A percentile compares a stretch with the other conserved stretches of the same genome.
Evolutionary conservation across 257 asterid genomes (phyloP).

Genomic region (Linaria vulgaris): DNA sequence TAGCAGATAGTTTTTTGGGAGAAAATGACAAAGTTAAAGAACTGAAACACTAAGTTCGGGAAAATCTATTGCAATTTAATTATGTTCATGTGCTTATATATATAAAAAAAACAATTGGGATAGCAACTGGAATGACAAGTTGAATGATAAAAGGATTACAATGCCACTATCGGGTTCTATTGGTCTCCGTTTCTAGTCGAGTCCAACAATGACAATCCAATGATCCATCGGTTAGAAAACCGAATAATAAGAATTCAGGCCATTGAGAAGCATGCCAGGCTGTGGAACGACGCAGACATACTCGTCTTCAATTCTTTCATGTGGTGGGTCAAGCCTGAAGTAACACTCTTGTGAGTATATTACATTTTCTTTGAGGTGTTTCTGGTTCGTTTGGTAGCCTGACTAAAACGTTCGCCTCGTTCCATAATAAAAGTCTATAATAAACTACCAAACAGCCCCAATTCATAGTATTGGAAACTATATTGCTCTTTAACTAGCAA

Average conservation of each 20-base stretch:
- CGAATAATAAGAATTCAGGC: constrained; percentile 49
- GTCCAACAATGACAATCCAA: constrained; percentile 72
- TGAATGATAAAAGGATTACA: constrained; percentile 34
- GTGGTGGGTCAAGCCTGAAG: constrained; percentile 70
- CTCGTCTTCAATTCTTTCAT: constrained; percentile 65
- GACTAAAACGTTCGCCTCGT: too few relatives aligned
- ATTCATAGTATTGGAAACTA: background rate
- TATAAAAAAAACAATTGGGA: background rate
- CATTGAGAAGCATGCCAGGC: constrained; percentile 70
- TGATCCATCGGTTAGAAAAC: constrained; percentile 39
- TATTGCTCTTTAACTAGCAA: too few relatives aligned
- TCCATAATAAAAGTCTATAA: too few relatives aligned
- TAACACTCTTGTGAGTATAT: constrained; percentile 57
- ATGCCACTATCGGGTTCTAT: constrained; percentile 70
- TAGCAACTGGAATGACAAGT: background rate
- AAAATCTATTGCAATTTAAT: too few relatives aligned
- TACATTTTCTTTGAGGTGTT: background rate
- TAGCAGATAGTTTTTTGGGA: too few relatives aligned
- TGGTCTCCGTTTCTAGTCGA: constrained; percentile 91
- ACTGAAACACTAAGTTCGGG: too few relatives aligned
- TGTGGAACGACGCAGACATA: constrained; percentile 80
- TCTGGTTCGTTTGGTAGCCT: background rate
- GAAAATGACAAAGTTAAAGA: too few relatives aligned
- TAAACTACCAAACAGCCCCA: too few relatives aligned
- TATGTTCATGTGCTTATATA: background rate